phyloP scores from a whole-genome alignment of 106 monocot genomes.

The Hemerocallis citrina region DNA sequence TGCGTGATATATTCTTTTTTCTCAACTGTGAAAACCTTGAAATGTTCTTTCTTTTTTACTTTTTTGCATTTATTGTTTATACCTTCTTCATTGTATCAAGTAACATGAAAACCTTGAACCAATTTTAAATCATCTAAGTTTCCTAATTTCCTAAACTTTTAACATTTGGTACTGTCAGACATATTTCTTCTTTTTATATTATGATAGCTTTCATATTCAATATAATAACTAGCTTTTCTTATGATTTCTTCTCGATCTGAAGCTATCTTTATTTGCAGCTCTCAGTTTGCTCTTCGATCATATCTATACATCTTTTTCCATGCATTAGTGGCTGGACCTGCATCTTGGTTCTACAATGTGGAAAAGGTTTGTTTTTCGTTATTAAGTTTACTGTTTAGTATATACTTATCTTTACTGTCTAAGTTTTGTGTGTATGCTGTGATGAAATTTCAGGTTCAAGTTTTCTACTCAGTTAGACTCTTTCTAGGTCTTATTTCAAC shows the following conservation, averaged over 20 bases:
- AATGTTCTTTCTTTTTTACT: neutral
- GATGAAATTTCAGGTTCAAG: slow-evolving; percentile 47
- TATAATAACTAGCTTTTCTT: neutral
- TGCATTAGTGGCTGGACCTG: slow-evolving; percentile 69
- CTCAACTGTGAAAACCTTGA: neutral
- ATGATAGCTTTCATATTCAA: neutral
- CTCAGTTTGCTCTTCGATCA: slow-evolving; percentile 77
- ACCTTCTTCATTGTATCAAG: neutral
- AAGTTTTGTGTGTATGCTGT: neutral
- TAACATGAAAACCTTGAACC: too few species aligned
- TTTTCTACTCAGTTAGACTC: slow-evolving; percentile 83
- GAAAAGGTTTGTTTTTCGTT: slow-evolving; percentile 53
- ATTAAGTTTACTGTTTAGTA: neutral
- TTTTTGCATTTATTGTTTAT: neutral
- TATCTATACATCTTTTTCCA: slow-evolving; percentile 90
- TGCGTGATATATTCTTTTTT: too few species aligned
- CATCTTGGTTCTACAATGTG: slow-evolving; percentile 60
- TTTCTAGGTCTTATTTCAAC: slow-evolving; percentile 92
- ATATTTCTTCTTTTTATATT: neutral
- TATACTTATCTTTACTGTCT: neutral
- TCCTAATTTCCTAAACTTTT: too few species aligned
- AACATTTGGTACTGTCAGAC: neutral
- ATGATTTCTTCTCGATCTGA: neutral
- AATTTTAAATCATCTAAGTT: neutral
- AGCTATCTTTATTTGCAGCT: slow-evolving; percentile 39